phyloP scores from a whole-genome alignment of 352 stramenopile genomes.

The Globisporangium sylvaticum region DNA sequence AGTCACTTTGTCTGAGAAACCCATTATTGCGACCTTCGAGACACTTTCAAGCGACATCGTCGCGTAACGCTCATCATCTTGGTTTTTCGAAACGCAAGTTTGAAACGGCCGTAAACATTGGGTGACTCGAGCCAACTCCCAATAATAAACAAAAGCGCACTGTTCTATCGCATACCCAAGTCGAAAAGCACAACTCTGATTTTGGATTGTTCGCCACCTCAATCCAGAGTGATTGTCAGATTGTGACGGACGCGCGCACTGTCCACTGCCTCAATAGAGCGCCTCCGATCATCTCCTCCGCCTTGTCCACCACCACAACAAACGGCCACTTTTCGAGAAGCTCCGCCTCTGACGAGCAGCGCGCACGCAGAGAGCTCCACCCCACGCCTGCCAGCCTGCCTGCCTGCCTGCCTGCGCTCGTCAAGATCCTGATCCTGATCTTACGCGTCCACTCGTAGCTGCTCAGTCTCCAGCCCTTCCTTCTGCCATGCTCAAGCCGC shows the following conservation, averaged over 20 bases:
- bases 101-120: not conserved
- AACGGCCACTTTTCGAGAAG: conserved; percentile 1
- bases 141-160: not conserved
- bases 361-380: not conserved
- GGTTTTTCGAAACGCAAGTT: not conserved
- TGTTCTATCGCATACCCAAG: not conserved
- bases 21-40: not conserved
- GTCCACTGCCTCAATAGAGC: not conserved
- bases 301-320: conserved; percentile 5
- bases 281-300: not conserved
- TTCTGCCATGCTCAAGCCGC: conserved; percentile 31
- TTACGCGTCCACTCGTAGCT: not conserved
- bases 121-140: not conserved
- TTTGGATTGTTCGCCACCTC: not conserved
- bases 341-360: not conserved
- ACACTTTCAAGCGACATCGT: not conserved
- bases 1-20: not conserved
- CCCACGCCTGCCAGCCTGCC: no score
- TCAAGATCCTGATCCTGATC: not conserved
- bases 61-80: not conserved
- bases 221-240: conserved; percentile 2
- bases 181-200: not conserved
- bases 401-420: not conserved
- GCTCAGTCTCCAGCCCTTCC: not conserved
- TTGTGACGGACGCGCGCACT: conserved; percentile 1